Evolutionary conservation across 108 stramenopile species (phyloP).

Genomic region (Skeletonema grethae): DNA sequence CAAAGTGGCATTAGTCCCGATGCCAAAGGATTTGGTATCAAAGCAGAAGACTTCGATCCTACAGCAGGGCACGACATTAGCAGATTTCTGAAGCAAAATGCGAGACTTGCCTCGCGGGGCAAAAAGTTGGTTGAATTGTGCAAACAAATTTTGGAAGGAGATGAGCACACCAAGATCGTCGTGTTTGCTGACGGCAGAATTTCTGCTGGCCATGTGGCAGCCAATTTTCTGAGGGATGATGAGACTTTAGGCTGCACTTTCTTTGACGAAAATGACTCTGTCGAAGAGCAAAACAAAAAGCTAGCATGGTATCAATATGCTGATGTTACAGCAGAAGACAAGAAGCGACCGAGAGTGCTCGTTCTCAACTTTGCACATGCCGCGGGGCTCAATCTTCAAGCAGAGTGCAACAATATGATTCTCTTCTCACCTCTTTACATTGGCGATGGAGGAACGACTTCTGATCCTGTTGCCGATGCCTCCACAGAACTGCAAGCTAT

Average conservation of each 20-base stretch:
- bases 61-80: slow-evolving; percentile 59
- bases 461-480: slow-evolving; percentile 65
- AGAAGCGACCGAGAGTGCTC: slow-evolving; percentile 63
- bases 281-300: slow-evolving; percentile 64
- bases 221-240: slow-evolving; percentile 38
- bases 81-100: slow-evolving; percentile 59
- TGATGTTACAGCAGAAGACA: slow-evolving; percentile 73
- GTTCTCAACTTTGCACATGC: slow-evolving; percentile 71
- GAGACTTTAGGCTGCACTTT: slow-evolving; percentile 51
- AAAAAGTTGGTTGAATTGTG: slow-evolving; percentile 50
- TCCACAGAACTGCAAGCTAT: slow-evolving; percentile 79
- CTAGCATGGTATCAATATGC: slow-evolving; percentile 69
- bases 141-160: slow-evolving; percentile 51
- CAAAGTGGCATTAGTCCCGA: slow-evolving; percentile 48
- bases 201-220: slow-evolving; percentile 50
- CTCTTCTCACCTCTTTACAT: slow-evolving; percentile 69
- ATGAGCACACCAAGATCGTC: slow-evolving; percentile 70
- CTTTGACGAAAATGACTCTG: slow-evolving; percentile 51
- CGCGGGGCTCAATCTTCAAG: slow-evolving; percentile 77
- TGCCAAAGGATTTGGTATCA: slow-evolving; percentile 52
- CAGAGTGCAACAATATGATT: slow-evolving; percentile 72
- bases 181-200: slow-evolving; percentile 70
- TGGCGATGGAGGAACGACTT: slow-evolving; percentile 54
- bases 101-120: slow-evolving; percentile 39
- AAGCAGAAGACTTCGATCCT: slow-evolving; percentile 61